These are phyloP conservation scores for Colletotrichum tamarilloi DNA, from an alignment of 2,329 filamentous ascomycete genomes.

Conservation along the genomic window DNA sequence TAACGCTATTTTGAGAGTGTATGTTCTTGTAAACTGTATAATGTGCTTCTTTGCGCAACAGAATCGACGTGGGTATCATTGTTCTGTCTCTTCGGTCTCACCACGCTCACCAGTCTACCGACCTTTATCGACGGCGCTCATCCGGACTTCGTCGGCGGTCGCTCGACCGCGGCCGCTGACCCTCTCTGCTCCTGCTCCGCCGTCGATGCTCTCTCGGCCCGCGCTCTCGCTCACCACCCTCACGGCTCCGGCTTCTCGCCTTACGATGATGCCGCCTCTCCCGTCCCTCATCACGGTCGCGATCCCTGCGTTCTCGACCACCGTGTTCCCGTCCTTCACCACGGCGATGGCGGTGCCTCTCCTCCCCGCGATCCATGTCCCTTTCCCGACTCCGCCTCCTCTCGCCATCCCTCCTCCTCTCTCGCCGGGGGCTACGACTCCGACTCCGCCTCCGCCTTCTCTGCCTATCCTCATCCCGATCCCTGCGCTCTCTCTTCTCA, in stretches of 20 bases:
- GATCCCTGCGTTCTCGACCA: slow-evolving; percentile 12
- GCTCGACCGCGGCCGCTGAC: slow-evolving; percentile 10
- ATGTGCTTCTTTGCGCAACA: not conserved
- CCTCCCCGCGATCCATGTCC: slow-evolving; percentile 18
- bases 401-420: slow-evolving; percentile 42
- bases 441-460: slow-evolving; percentile 49
- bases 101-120: not conserved
- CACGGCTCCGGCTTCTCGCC: slow-evolving; percentile 19
- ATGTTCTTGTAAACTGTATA: not conserved
- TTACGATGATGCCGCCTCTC: slow-evolving; percentile 27
- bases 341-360: slow-evolving; percentile 5
- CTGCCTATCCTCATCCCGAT: slow-evolving; percentile 45
- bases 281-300: slow-evolving; percentile 21
- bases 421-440: slow-evolving; percentile 42
- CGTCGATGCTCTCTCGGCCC: slow-evolving; percentile 27
- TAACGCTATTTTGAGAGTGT: not conserved
- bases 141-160: slow-evolving; percentile 28
- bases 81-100: not conserved
- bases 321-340: slow-evolving; percentile 14
- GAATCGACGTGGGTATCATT: slow-evolving; percentile 3
- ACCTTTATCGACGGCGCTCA: slow-evolving; percentile 17
- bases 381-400: slow-evolving; percentile 34
- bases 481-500: slow-evolving; percentile 38
- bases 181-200: slow-evolving; percentile 28
- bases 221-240: not conserved